Evolutionary conservation across 2,329 filamentous ascomycete genomes (phyloP), one percentile per base, ranked within the genome.

Genomic region (Tolypocladium tundrense): DNA sequence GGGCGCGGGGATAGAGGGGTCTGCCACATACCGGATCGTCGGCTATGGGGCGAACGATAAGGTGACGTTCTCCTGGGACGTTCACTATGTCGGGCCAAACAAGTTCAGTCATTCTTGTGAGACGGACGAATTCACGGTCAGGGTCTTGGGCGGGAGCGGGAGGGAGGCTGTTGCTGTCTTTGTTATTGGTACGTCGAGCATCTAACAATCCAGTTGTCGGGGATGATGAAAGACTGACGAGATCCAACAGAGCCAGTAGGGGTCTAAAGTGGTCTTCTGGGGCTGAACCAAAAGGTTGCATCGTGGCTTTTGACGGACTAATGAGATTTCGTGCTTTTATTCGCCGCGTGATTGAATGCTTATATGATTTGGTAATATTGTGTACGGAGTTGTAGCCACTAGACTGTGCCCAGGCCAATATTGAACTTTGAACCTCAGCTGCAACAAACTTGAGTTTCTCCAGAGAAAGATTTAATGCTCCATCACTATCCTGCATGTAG

Each of bases 111-210:
- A 53, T 27, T 9, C 3, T 8, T 37, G 39, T 27, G 55, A 33
- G 37, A 24, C 55, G 48, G 40, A 42, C 0, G 55, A 57, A 24
- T 53, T 57, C 19, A 19, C 24, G 2, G 33, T 57, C 16, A 16
- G 39, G 21, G 50, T 57, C 24, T 19, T 57, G 37, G 55, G 50
- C 9, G 55, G 55, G 5, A 53, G 27, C 48, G 55, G 55, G 19
- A n/a, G 27, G 27, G 40, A 53, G 35, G 45, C 55, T 5, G 39
- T 57, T 53, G 55, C 55, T 14, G 55, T 57, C 2, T 57, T 57
- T 24, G 48, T 57, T 19, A 8, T 57, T 16, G 48, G 55, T 45
- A 39, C 7, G 40, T 19, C 39, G 6, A 41, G 40, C 40, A 19
- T 19, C 19, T 11, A n/a, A 16, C 8, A 41, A 6, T 19, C 16